Percentiles rank a stretch among this genome's conserved stretches.
These are phyloP conservation scores for Cucumis cinereus DNA, from an alignment of 306 rosid genomes.

Conservation along the genomic window DNA sequence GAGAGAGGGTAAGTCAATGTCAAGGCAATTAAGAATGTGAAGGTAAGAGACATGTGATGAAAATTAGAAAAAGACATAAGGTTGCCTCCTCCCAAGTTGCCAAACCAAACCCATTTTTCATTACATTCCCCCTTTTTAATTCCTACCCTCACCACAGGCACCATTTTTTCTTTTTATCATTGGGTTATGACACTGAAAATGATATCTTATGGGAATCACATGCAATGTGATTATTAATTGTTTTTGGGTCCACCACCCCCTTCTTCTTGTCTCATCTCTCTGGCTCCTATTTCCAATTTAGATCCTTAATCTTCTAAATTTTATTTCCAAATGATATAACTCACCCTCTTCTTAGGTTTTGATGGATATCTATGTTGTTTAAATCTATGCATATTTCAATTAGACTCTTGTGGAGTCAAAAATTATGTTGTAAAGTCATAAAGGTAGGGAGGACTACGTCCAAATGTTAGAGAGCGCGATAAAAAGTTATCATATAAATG, in stretches of 20 bases:
- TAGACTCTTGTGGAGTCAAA: too few relatives aligned
- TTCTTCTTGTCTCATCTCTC: not conserved
- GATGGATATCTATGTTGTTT: too few relatives aligned
- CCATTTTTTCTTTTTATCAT: not conserved
- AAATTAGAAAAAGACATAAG: not conserved
- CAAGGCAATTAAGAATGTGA: not conserved
- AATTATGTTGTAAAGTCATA: too few relatives aligned
- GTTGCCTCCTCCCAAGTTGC: not conserved
- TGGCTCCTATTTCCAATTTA: not conserved
- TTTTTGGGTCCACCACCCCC: not conserved
- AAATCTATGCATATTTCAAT: too few relatives aligned
- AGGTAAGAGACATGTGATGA: not conserved
- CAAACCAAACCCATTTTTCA: not conserved
- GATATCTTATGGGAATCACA: slow-evolving; percentile 3
- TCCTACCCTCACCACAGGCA: not conserved
- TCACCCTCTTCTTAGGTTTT: not conserved
- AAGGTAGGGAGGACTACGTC: too few relatives aligned
- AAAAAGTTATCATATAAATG: too few relatives aligned
- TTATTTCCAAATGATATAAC: not conserved
- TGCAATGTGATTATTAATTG: not conserved
- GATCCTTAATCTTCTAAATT: not conserved
- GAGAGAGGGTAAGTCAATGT: not conserved
- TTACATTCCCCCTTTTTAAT: not conserved
- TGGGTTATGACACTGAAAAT: not conserved
- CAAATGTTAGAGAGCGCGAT: too few relatives aligned